Base-by-base conservation (phyloP, 805 yeast genomes). In the Hagleromyces aurorensis region DNA sequence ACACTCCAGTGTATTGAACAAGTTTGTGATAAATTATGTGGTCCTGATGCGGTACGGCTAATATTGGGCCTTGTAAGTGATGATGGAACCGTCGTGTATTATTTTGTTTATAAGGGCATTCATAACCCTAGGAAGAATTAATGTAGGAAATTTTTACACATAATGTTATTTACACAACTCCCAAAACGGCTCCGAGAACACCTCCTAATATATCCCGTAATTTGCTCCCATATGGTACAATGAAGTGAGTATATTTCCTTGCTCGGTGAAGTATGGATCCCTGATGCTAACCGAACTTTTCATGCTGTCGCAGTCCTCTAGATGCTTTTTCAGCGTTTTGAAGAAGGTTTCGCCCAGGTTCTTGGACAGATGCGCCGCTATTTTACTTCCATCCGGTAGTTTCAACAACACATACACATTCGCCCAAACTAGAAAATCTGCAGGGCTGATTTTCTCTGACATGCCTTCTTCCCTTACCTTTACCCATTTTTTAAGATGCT, bases 41-140 rank as follows among this genome's bases (percentile, higher is more conserved):
- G 36, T 11, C 25, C 36, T 2, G 25, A 31, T 2, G 33, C 74
- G 0, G 54, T 52, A 24, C 56, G 75, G 33, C 38, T 80, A 3
- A 57, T 76, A 0, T 38, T 74, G 17, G 86, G 72, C 0, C 59
- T 79, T 6, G 65, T 70, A 3, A 75, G 70, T 41, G 67, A 67
- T 32, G 91, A 80, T 48, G 78, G 84, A 2, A 75, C 86, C 0
- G 64, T 77, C 12, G 78, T 78, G n/a, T 80, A 74, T 43, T 79
- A 80, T 50, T 70, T 71, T 48, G 62, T 76, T 11, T 72, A 77
- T 49, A 74, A 72, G 43, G 87, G 87, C 4, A 54, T 78, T 7
- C 72, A 65, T 19, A 72, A 72, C 48, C 87, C 87, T 1, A 64
- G 70, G 34, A 72, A 69, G 44, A 72, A 71, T 38, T 73, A 42